Conservation (phyloP, 176 grass and related monocot genomes). For the Zoysia pacifica region DNA sequence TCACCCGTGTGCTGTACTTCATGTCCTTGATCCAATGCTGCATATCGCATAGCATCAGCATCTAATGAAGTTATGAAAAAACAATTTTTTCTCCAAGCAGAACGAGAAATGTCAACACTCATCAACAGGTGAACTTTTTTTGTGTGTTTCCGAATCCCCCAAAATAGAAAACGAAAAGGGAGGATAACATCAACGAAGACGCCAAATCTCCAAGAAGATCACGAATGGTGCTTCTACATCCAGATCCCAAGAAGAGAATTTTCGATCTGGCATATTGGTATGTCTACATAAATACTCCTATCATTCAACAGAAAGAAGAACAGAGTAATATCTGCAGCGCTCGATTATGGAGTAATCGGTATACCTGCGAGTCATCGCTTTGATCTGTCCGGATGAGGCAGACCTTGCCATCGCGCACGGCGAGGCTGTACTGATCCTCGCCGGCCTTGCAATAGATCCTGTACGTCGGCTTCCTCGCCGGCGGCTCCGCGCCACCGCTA, state of each 20-base stretch:
- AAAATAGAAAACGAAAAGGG: background rate
- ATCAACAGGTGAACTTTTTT: no score
- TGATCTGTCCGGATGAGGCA: conserved; percentile 48
- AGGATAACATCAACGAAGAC: background rate
- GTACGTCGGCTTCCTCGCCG: conserved; percentile 44
- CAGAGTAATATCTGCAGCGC: background rate
- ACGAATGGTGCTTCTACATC: background rate
- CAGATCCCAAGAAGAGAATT: background rate
- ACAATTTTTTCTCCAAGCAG: no score
- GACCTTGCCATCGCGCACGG: conserved; percentile 51
- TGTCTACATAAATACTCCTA: no score
- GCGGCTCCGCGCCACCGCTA: background rate
- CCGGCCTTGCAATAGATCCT: conserved; percentile 67
- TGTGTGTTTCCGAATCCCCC: background rate
- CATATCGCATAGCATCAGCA: background rate
- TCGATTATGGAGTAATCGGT: background rate
- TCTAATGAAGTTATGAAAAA: background rate
- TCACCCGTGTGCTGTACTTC: conserved; percentile 81
- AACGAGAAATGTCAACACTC: no score
- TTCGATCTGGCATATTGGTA: no score
- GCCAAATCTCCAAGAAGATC: background rate
- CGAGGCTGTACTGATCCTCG: conserved; percentile 59
- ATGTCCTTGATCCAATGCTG: conserved; percentile 93
- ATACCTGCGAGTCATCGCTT: conserved; percentile 57
- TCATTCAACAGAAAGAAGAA: no score